Percentiles rank a stretch among this genome's conserved stretches.
Conservation (phyloP, 1,284 basidiomycete species). For the Ganoderma resinaceum region DNA sequence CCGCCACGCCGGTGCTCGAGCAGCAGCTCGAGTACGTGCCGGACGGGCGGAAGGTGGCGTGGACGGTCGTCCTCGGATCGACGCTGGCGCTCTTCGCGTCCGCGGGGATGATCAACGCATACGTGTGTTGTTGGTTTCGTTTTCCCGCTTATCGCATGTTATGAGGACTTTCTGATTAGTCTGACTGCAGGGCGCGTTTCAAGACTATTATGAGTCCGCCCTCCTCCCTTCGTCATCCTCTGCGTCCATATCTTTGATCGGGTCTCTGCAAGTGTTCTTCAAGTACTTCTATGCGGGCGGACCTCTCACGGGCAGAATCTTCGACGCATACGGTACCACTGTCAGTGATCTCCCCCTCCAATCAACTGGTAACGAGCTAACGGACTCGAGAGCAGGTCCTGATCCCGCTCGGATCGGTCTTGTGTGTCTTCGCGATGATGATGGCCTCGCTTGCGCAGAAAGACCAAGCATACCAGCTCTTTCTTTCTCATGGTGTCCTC, state of each 20-base stretch:
- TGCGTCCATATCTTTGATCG: constrained; percentile 48
- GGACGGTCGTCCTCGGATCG: constrained; percentile 28
- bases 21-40: constrained; percentile 20
- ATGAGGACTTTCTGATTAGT: background rate
- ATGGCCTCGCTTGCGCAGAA: constrained; percentile 43
- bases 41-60: constrained; percentile 24
- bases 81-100: constrained; percentile 27
- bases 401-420: constrained; percentile 40
- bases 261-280: constrained; percentile 51
- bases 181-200: constrained; percentile 22
- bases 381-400: constrained; percentile 31
- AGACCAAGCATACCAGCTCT: constrained; percentile 44
- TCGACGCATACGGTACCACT: constrained; percentile 43
- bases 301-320: constrained; percentile 43
- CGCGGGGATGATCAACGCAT: constrained; percentile 30
- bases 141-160: background rate
- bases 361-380: background rate
- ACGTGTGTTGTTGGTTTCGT: constrained; percentile 10
- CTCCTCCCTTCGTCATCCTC: constrained; percentile 27
- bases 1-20: background rate
- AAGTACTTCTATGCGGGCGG: constrained; percentile 40
- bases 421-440: constrained; percentile 43
- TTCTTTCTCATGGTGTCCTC: constrained; percentile 44
- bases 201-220: constrained; percentile 29
- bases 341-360: constrained; percentile 11